These are phyloP conservation scores for Clitopilus hobsonii DNA, from an alignment of 768 basidiomycete species.

Conservation along the genomic window DNA sequence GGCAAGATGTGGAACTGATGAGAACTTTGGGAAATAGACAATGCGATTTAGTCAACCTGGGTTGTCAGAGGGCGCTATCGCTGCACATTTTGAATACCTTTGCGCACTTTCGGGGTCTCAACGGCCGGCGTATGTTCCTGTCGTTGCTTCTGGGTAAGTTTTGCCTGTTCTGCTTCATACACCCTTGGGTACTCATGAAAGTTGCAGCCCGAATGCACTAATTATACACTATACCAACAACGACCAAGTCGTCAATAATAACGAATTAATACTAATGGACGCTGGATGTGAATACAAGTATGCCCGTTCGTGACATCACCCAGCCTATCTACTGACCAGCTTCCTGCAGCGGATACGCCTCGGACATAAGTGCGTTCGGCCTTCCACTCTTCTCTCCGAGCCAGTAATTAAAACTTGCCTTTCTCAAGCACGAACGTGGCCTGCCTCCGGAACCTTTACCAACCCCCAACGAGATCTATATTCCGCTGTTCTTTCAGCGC, in stretches of 20 bases:
- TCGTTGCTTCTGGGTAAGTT: conserved; percentile 87
- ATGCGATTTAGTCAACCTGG: conserved; percentile 69
- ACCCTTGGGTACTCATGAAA: not conserved
- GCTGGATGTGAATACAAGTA: conserved; percentile 93
- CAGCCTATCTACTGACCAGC: conserved; percentile 4
- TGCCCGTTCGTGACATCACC: conserved; percentile 15
- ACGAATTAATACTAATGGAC: conserved; percentile 82
- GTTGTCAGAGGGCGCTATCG: conserved; percentile 34
- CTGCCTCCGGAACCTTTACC: conserved; percentile 78
- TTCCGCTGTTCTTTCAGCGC: conserved; percentile 64
- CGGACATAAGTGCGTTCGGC: conserved; percentile 85
- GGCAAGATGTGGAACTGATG: no score
- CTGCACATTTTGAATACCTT: conserved; percentile 87
- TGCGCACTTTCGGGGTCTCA: conserved; percentile 78
- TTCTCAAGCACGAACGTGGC: conserved; percentile 78
- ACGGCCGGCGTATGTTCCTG: conserved; percentile 94
- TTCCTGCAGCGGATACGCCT: conserved; percentile 73
- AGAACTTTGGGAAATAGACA: no score
- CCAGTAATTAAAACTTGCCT: not conserved
- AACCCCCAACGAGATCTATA: conserved; percentile 83
- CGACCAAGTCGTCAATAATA: conserved; percentile 65
- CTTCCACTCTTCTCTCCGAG: not conserved
- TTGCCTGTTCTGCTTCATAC: not conserved
- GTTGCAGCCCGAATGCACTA: conserved; percentile 71
- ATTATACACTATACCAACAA: conserved; percentile 95